Evolutionary conservation across 2,329 filamentous ascomycete species (phyloP).

Genomic region (Didymellaceae sp.): DNA sequence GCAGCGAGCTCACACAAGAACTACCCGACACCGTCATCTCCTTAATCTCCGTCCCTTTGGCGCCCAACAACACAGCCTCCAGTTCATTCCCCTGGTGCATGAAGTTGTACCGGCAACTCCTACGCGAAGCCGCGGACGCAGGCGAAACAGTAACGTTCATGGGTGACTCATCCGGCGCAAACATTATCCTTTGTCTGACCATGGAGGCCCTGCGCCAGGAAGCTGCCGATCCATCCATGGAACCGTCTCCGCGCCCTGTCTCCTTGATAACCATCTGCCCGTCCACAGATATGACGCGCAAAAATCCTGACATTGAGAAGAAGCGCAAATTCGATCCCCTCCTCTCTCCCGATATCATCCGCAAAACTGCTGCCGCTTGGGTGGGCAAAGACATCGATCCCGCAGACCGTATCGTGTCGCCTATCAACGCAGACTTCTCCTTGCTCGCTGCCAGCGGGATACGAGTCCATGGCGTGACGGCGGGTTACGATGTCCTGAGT

Average conservation of each 20-base stretch:
- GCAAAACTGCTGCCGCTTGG: conserved; percentile 53
- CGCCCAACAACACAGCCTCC: conserved; percentile 60
- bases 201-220: conserved; percentile 49
- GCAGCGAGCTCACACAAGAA: conserved; percentile 53
- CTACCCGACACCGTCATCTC: conserved; percentile 53
- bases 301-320: conserved; percentile 53
- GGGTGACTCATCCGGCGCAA: conserved; percentile 64
- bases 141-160: conserved; percentile 57
- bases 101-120: conserved; percentile 52
- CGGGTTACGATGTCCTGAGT: conserved; percentile 60
- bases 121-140: conserved; percentile 46
- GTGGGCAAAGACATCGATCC: conserved; percentile 47
- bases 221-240: conserved; percentile 13
- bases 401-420: conserved; percentile 57
- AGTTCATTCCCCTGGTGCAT: conserved; percentile 57
- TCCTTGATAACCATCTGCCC: conserved; percentile 57
- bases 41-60: conserved; percentile 61
- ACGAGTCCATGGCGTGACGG: conserved; percentile 60
- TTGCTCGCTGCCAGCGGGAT: conserved; percentile 51
- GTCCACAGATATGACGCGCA: conserved; percentile 57
- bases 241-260: conserved; percentile 34
- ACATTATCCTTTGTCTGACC: conserved; percentile 55
- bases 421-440: conserved; percentile 54
- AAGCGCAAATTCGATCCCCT: conserved; percentile 55
- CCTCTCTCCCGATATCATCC: conserved; percentile 52